These are phyloP conservation scores for Geranium incanum DNA, from an alignment of 441 rosid species.

Conservation along the genomic window DNA sequence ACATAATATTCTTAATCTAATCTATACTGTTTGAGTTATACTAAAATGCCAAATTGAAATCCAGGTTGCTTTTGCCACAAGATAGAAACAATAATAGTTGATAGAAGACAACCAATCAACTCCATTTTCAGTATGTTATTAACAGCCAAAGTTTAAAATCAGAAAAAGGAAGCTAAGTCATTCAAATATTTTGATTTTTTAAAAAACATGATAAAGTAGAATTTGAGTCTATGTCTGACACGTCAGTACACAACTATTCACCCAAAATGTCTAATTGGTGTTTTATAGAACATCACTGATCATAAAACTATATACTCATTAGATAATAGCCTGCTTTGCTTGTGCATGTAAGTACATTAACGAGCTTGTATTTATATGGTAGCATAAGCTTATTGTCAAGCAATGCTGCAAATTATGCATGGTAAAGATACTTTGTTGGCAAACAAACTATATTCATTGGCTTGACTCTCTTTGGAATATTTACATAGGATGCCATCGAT, in stretches of 20 bases:
- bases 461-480: slow-evolving; percentile 19
- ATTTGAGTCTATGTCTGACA: not conserved
- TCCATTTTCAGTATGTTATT: not conserved
- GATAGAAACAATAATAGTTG: not conserved
- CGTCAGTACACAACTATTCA: not conserved
- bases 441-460: not conserved
- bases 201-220: not conserved
- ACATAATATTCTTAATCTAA: too few species aligned
- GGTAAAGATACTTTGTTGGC: not conserved
- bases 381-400: too few species aligned
- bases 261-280: not conserved
- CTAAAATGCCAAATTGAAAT: too few species aligned
- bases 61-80: too few species aligned
- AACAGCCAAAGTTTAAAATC: not conserved
- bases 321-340: not conserved
- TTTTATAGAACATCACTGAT: slow-evolving; percentile 11
- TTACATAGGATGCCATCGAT: slow-evolving; percentile 84
- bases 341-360: not conserved
- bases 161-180: not conserved
- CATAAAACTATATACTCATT: slow-evolving; percentile 3
- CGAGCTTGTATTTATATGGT: not conserved
- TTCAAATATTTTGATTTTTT: not conserved
- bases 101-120: not conserved
- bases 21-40: too few species aligned
- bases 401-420: not conserved